A percentile compares a stretch with the other conserved stretches of the same genome.
These are phyloP conservation scores for Larix kaempferi DNA, from an alignment of 75 land plant species.

Conservation along the genomic window DNA sequence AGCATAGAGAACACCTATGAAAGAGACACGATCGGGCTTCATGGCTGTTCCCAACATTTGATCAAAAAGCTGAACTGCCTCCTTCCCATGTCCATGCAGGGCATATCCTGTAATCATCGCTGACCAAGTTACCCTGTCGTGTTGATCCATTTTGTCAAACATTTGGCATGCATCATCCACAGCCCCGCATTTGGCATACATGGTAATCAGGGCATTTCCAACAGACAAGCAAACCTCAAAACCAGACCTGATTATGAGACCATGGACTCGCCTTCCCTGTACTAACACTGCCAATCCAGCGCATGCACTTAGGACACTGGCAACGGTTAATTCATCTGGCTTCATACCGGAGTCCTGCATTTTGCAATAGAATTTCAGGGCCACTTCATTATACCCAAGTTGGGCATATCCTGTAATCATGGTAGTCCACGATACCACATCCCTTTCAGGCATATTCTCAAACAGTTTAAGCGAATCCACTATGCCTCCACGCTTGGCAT, in stretches of 20 bases:
- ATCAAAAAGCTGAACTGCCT: slow-evolving; percentile 43
- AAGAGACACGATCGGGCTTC: slow-evolving; percentile 46
- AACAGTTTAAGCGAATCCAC: slow-evolving; percentile 46
- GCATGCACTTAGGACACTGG: slow-evolving; percentile 53
- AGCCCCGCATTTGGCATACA: slow-evolving; percentile 75
- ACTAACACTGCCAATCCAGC: slow-evolving; percentile 52
- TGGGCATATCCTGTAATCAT: slow-evolving; percentile 65
- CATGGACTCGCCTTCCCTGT: slow-evolving; percentile 52
- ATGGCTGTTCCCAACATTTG: slow-evolving; percentile 43
- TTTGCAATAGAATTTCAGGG: slow-evolving; percentile 30
- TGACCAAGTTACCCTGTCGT: slow-evolving; percentile 64
- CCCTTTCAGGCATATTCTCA: slow-evolving; percentile 50
- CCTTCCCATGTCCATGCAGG: slow-evolving; percentile 51
- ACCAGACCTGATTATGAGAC: slow-evolving; percentile 28
- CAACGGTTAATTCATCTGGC: slow-evolving; percentile 53
- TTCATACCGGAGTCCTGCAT: slow-evolving; percentile 35
- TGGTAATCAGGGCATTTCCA: slow-evolving; percentile 57
- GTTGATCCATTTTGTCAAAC: slow-evolving; percentile 50
- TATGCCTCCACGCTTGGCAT: slow-evolving; percentile 50
- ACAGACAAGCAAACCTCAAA: slow-evolving; percentile 37
- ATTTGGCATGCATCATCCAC: slow-evolving; percentile 40
- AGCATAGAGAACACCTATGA: slow-evolving; percentile 50
- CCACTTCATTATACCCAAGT: slow-evolving; percentile 48
- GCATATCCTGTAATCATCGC: slow-evolving; percentile 67
- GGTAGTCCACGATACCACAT: slow-evolving; percentile 72